Conservation (phyloP, 1,139 yeast species). For the Hyphopichia fennica region DNA sequence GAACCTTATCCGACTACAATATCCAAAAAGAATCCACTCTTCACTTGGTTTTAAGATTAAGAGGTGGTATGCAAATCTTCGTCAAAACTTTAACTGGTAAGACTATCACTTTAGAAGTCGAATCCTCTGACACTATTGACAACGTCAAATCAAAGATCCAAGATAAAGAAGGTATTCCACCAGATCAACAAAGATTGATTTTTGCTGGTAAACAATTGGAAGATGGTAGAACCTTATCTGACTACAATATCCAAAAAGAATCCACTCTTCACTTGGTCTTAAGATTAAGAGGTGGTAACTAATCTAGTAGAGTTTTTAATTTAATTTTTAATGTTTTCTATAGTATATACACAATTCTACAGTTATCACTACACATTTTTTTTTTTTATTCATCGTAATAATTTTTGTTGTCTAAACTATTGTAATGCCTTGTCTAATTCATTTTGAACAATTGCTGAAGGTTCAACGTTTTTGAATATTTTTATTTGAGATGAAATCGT, state of each 20-base stretch:
- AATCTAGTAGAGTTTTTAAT: slow-evolving; percentile 17
- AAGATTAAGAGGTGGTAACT: slow-evolving; percentile 71
- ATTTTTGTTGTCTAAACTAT: neutral
- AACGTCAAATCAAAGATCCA: slow-evolving; percentile 57
- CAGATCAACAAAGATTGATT: slow-evolving; percentile 55
- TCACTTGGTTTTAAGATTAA: slow-evolving; percentile 94
- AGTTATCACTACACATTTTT: neutral
- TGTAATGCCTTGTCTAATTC: slow-evolving; percentile 18
- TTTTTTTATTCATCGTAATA: neutral
- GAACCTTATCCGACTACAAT: slow-evolving; percentile 56
- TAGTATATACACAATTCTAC: neutral
- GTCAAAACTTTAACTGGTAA: slow-evolving; percentile 66
- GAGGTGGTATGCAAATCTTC: slow-evolving; percentile 88
- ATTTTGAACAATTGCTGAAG: slow-evolving; percentile 30
- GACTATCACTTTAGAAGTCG: slow-evolving; percentile 69
- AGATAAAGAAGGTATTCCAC: slow-evolving; percentile 54
- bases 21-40: slow-evolving; percentile 65
- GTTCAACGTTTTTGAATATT: slow-evolving; percentile 23
- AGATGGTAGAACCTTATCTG: slow-evolving; percentile 67
- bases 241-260: slow-evolving; percentile 67
- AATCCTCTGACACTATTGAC: slow-evolving; percentile 72
- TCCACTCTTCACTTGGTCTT: slow-evolving; percentile 58
- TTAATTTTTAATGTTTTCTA: neutral
- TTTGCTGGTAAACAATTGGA: slow-evolving; percentile 64
- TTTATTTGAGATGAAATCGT: slow-evolving; percentile 22